Base-by-base conservation (phyloP, 2,329 filamentous ascomycete species). In the Rutstroemia sydowiana region DNA sequence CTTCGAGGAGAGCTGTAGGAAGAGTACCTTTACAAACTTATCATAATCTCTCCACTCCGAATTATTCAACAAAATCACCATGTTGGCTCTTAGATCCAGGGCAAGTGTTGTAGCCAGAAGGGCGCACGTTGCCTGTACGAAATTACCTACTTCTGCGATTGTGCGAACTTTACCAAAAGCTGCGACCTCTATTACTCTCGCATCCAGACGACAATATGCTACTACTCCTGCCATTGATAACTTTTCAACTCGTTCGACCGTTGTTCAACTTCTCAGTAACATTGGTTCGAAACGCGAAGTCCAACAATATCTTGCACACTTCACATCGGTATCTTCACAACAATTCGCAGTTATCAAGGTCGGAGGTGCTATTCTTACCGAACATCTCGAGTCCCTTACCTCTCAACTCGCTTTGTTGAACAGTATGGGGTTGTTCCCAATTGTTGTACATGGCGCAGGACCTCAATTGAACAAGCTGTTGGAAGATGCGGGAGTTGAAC, bases 261-360 rank as follows among this genome's bases (percentile, higher is more conserved):
- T 95, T 58, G 85, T 95, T 65, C 88, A 92, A 73, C 80, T 95
- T 55, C 78, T 97, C 61, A 95, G 89, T 74, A 95, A 92, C 72
- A 95, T 97, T 68, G 92, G 90, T 57, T 95, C 90, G 57, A 95
- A 95, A 79, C 79, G 92, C 56, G 92, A 98, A 74, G 89, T 95
- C 58, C 88, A 96, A 75, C 92, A 97, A 71, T 97, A 97, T 71
- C 84, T 97, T 54, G 93, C 91, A 60, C 90, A 97, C 69, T 98
- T 98, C 77, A 93, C 87, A 61, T 95, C 91, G 31, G 91, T 96
- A 56, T 93, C 90, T 41, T 95, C 90, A 32, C 91, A 97, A 74
- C 90, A 95, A 67, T 98, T 97, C 70, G 92, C 91, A 60, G 92
- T 98, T 45, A 95, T 98, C 72, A 98, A 98, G 76, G 92, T 97